phyloP scores from a whole-genome alignment of 2,329 filamentous ascomycete genomes.

The Cladophialophora yegresii region DNA sequence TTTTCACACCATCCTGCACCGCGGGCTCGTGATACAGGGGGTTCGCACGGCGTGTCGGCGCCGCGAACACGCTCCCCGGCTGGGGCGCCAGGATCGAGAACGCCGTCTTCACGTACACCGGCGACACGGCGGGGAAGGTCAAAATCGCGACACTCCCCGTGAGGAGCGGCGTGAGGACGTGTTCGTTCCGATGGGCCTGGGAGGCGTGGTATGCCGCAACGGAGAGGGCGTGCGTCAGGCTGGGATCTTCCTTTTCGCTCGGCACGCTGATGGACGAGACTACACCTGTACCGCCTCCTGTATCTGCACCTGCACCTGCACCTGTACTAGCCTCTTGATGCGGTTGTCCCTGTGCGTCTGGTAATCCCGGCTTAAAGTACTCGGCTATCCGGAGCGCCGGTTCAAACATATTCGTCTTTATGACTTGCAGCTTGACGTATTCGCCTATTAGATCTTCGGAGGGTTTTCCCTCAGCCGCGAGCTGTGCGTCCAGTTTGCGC shows the following conservation, averaged over 20 bases:
- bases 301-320: no score
- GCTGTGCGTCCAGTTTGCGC: constrained; percentile 67
- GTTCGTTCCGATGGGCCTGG: constrained; percentile 53
- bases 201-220: constrained; percentile 55
- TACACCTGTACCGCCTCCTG: no score
- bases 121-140: constrained; percentile 78
- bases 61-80: constrained; percentile 68
- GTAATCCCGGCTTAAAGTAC: constrained; percentile 64
- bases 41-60: constrained; percentile 72
- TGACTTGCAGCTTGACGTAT: constrained; percentile 73
- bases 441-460: constrained; percentile 53
- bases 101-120: constrained; percentile 78
- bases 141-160: constrained; percentile 79
- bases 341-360: constrained; percentile 16
- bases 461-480: constrained; percentile 54
- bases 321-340: background rate
- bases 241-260: constrained; percentile 42
- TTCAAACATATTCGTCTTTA: constrained; percentile 87
- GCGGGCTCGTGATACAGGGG: constrained; percentile 78
- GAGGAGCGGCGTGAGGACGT: constrained; percentile 72
- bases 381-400: constrained; percentile 83
- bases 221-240: constrained; percentile 62
- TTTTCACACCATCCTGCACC: constrained; percentile 80
- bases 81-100: constrained; percentile 75
- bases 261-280: constrained; percentile 28